Evolutionary conservation across 2,329 filamentous ascomycete genomes (phyloP).

Genomic region (Ophiostoma tasmaniense): DNA sequence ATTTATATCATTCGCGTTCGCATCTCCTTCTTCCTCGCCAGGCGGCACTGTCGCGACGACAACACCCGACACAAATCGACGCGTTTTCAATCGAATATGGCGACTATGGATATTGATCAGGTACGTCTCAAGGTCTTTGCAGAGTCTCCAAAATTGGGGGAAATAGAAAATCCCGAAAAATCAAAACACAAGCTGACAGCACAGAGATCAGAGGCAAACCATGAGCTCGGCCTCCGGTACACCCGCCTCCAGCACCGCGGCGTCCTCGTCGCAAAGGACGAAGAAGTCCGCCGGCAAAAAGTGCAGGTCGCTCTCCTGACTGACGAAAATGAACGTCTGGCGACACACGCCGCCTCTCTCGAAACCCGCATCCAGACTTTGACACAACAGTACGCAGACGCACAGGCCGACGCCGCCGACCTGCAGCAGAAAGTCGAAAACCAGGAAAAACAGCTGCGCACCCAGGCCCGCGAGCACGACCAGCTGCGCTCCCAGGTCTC

Average conservation of each 20-base stretch:
- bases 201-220: slow-evolving; percentile 39
- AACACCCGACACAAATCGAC: neutral
- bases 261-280: slow-evolving; percentile 62
- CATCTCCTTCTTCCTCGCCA: neutral
- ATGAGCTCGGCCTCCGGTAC: slow-evolving; percentile 61
- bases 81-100: neutral
- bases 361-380: slow-evolving; percentile 50
- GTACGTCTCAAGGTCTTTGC: no score
- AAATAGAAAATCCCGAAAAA: neutral
- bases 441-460: slow-evolving; percentile 41
- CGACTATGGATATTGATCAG: slow-evolving; percentile 14
- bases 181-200: neutral
- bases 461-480: slow-evolving; percentile 41
- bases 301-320: slow-evolving; percentile 63
- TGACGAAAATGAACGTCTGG: slow-evolving; percentile 63
- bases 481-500: slow-evolving; percentile 57
- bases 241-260: slow-evolving; percentile 56
- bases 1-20: neutral
- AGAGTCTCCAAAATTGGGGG: no score
- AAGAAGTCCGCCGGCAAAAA: slow-evolving; percentile 61
- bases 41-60: neutral
- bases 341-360: slow-evolving; percentile 51
- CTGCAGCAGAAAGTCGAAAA: slow-evolving; percentile 34
- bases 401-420: slow-evolving; percentile 36
- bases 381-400: slow-evolving; percentile 32